Base-by-base conservation (phyloP, 129 eudicot species). In the Helianthus tuberosus region DNA sequence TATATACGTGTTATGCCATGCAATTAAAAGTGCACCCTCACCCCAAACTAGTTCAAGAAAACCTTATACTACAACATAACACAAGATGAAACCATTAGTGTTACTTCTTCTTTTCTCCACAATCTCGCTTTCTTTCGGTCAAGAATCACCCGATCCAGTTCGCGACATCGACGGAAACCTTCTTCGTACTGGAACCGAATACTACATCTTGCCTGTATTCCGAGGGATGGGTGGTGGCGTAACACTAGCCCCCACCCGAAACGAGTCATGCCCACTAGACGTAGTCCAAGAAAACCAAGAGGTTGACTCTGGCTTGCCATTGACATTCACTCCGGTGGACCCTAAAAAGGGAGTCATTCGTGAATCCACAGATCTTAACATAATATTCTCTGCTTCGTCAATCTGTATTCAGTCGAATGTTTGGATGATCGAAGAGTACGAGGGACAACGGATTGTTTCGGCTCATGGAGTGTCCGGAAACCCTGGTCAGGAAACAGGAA, bases 401-500 rank as follows among this genome's bases (percentile, higher is more conserved):
- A 39, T 38, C 1, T 64, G 68, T 38, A n/a, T 35, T 38, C 48
- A 64, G 6, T 64, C 68, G 6, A 63, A 63, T 1, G 68, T 63
- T n/a, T 63, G 68, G 68, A 39, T 38, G 68, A 3, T 64, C 0
- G 68, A 64, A 15, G 68, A 64, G 49, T 64, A 35, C 7, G 25
- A 64, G 23, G 68, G 50, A 38, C 25, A 35, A n/a, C 6, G 2
- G 13, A 2, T 64, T 4, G 25, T 64, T 35, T 1, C 50, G 49
- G 49, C 25, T 38, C 23, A 38, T 35, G 68, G 68, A n/a, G 25
- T 38, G 49, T 38, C 50, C 8, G 77, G 77, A 43, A 61, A 63
- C n/a, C 77, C 77, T 17, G 68, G 77, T 6, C 12, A 10, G 36
- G 59, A 44, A 5, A 72, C 77, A 4, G 5, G 59, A 16, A 60